Conservation (phyloP, 1,284 basidiomycete species). For the Inonotus obliquus region DNA sequence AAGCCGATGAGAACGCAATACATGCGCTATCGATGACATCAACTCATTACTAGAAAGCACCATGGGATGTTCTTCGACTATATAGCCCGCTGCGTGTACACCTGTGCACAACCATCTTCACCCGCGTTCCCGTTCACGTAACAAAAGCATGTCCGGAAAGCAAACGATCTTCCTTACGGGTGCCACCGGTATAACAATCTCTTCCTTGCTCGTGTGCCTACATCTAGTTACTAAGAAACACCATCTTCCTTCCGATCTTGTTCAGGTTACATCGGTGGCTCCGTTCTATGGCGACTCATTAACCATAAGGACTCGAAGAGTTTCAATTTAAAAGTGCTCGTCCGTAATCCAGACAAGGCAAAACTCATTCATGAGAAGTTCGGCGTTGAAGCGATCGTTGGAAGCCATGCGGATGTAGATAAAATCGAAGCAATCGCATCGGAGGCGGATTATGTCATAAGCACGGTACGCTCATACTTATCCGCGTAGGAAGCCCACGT, state of each 20-base stretch:
- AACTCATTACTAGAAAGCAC: no score
- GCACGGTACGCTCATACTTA: conserved; percentile 25
- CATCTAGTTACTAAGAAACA: not conserved
- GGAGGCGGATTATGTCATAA: conserved; percentile 33
- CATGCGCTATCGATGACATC: no score
- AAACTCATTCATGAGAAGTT: conserved; percentile 31
- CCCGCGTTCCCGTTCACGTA: not conserved
- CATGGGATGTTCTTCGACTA: no score
- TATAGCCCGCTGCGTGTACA: no score
- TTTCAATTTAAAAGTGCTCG: conserved; percentile 36
- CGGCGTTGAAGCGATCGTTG: conserved; percentile 31
- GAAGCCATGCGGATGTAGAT: conserved; percentile 35
- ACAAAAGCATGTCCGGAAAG: conserved; percentile 4
- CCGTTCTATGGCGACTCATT: conserved; percentile 38
- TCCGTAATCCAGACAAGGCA: conserved; percentile 37
- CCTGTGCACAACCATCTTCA: not conserved
- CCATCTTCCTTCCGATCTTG: not conserved
- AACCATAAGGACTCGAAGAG: conserved; percentile 30
- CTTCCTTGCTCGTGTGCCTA: not conserved
- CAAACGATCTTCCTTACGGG: conserved; percentile 15
- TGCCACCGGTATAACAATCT: not conserved
- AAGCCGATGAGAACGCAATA: no score
- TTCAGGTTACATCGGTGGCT: conserved; percentile 40
- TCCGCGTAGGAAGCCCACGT: not conserved
- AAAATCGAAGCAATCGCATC: conserved; percentile 28